Conservation (phyloP, 139 green algal species). For the Chlamydomonas applanata region DNA sequence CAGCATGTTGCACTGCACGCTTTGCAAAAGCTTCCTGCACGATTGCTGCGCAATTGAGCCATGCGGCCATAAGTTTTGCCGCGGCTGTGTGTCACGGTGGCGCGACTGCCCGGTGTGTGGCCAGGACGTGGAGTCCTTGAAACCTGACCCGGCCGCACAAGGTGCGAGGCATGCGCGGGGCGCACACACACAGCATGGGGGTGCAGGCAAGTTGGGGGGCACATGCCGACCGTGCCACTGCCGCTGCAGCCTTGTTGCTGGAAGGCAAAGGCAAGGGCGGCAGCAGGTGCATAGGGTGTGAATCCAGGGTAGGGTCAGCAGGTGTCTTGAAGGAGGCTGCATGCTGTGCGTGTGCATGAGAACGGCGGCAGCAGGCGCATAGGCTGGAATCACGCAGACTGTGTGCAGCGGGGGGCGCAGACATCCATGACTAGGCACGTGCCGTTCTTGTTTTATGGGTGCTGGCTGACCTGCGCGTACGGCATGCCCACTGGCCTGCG, state of each 20-base stretch:
- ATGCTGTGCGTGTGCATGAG: no score
- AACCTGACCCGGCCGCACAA: conserved; percentile 35
- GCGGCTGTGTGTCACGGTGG: conserved; percentile 29
- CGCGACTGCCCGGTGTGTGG: conserved; percentile 56
- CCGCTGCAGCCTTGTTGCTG: no score
- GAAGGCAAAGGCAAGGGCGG: no score
- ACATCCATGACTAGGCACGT: neutral
- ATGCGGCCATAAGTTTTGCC: conserved; percentile 36
- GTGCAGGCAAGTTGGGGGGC: no score
- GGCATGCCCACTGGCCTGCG: no score
- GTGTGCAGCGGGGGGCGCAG: neutral
- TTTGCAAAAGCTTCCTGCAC: conserved; percentile 5
- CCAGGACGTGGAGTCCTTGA: conserved; percentile 33
- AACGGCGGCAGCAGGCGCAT: no score
- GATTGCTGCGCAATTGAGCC: neutral
- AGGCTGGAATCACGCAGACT: no score
- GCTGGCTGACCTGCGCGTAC: neutral
- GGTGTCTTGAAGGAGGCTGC: no score
- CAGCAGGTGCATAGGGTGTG: no score
- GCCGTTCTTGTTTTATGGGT: neutral
- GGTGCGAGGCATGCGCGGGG: conserved; percentile 1
- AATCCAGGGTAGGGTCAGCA: no score
- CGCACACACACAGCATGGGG: neutral
- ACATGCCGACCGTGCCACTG: no score
- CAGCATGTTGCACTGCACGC: neutral